These are phyloP conservation scores for Metschnikowia cerradonensis DNA, from an alignment of 805 yeast species.

Conservation along the genomic window DNA sequence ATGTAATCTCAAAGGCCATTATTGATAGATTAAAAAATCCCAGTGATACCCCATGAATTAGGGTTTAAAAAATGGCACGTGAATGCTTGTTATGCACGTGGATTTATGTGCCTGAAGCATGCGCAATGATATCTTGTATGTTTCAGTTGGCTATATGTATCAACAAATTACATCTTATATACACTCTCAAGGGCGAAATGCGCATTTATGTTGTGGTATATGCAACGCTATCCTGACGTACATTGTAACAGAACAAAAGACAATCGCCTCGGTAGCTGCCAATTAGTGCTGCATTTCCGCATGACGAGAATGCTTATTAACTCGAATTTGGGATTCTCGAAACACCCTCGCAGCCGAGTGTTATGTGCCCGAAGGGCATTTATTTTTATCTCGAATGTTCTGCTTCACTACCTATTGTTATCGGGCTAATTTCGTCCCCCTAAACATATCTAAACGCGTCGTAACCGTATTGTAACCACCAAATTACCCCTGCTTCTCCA, in stretches of 20 bases:
- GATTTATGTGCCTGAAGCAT: neutral
- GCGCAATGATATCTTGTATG: conserved; percentile 2
- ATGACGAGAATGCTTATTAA: neutral
- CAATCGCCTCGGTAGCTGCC: neutral
- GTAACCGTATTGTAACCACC: neutral
- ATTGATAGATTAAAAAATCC: conserved; percentile 4
- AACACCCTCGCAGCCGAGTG: neutral
- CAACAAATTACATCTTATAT: neutral
- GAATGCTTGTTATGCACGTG: neutral
- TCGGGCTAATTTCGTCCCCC: neutral
- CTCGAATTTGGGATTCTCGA: neutral
- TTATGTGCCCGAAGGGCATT: neutral
- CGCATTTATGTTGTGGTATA: neutral
- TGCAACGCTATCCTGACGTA: neutral
- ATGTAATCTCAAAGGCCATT: conserved; percentile 2
- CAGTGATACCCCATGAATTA: neutral
- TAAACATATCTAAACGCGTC: neutral
- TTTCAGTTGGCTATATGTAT: conserved; percentile 1
- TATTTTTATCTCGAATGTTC: neutral
- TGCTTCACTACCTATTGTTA: neutral
- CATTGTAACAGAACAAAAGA: neutral
- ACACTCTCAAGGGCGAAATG: neutral
- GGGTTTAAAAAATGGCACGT: neutral
- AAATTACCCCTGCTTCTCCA: neutral
- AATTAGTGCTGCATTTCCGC: neutral